Evolutionary conservation across 1,139 yeast genomes (phyloP).

Genomic region (Saccharomycopsis phalli): DNA sequence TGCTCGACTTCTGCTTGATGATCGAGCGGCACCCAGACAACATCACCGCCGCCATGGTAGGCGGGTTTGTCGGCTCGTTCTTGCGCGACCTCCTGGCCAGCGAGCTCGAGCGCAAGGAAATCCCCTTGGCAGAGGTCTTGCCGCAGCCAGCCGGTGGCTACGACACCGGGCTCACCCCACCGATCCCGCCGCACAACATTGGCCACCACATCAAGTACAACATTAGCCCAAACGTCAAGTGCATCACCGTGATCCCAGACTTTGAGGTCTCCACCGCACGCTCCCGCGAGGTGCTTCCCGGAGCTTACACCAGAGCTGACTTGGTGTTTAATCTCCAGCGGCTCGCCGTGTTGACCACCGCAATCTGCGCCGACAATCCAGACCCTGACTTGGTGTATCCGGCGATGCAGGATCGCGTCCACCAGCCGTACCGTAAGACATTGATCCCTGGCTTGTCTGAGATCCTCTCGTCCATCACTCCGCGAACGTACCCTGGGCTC

Average conservation of each 20-base stretch:
- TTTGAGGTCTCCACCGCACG: constrained; percentile 92
- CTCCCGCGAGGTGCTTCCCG: constrained; percentile 82
- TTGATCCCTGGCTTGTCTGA: constrained; percentile 86
- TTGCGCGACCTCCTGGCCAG: constrained; percentile 67
- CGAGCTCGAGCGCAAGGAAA: constrained; percentile 66
- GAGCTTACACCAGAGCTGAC: constrained; percentile 69
- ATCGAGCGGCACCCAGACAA: constrained; percentile 98
- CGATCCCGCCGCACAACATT: constrained; percentile 75
- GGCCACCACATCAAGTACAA: constrained; percentile 85
- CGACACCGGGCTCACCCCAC: constrained; percentile 59
- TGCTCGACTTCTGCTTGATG: constrained; percentile 91
- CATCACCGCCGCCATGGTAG: constrained; percentile 98
- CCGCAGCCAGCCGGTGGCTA: constrained; percentile 69
- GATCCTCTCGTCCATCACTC: constrained; percentile 74
- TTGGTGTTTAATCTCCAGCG: constrained; percentile 83
- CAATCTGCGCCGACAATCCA: constrained; percentile 76
- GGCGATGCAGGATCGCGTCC: constrained; percentile 94
- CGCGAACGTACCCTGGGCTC: constrained; percentile 71
- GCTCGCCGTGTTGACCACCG: constrained; percentile 67
- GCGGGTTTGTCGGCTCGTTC: constrained; percentile 95
- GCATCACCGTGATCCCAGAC: constrained; percentile 85
- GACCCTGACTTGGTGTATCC: constrained; percentile 76
- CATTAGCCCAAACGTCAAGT: constrained; percentile 75
- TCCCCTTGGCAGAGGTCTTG: constrained; percentile 75
- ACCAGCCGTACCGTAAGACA: constrained; percentile 88